Evolutionary conservation across 2,329 filamentous ascomycete genomes (phyloP).

Genomic region (Talaromyces sp.): DNA sequence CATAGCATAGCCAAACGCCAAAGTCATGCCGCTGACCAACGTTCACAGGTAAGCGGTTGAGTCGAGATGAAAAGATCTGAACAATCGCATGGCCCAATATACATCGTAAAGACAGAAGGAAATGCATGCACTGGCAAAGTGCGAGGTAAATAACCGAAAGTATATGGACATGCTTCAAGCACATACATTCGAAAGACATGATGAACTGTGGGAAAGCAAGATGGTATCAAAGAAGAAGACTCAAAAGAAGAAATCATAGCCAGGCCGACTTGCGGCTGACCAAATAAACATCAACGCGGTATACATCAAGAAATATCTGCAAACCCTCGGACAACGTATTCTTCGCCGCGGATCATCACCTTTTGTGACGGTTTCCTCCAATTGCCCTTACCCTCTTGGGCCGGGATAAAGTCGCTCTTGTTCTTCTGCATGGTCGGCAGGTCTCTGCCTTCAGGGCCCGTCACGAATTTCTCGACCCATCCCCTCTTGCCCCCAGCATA

Average conservation of each 20-base stretch:
- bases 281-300: background rate
- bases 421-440: conserved; percentile 18
- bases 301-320: conserved; percentile 1
- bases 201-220: conserved; percentile 1
- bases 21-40: conserved; percentile 3
- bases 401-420: conserved; percentile 13
- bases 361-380: conserved; percentile 18
- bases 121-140: background rate
- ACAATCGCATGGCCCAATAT: conserved; percentile 6
- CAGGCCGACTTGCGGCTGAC: background rate
- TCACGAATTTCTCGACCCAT: conserved; percentile 20
- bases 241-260: background rate
- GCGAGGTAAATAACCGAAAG: conserved; percentile 2
- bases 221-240: conserved; percentile 18
- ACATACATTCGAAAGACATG: conserved; percentile 13
- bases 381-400: conserved; percentile 19
- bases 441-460: conserved; percentile 18
- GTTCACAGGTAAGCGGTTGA: background rate
- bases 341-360: conserved; percentile 18
- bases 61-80: background rate
- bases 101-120: background rate
- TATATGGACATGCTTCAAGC: conserved; percentile 9
- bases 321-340: conserved; percentile 21
- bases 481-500: conserved; percentile 8
- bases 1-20: conserved; percentile 3